Evolutionary conservation across 208 protist species (phyloP).

Genomic region (Leishmania guyanensis): DNA sequence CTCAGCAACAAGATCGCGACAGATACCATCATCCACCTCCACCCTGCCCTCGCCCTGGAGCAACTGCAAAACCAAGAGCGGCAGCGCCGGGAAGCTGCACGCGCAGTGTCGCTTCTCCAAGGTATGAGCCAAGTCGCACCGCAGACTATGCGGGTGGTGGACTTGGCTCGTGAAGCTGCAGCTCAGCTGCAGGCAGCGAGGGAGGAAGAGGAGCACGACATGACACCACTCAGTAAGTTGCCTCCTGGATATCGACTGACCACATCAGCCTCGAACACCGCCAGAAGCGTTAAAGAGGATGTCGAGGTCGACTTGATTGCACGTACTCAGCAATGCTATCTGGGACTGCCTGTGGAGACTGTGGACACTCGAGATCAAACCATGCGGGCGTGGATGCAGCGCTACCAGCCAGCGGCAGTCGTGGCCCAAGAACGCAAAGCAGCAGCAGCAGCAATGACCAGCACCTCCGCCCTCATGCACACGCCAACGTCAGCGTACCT

Average conservation of each 20-base stretch:
- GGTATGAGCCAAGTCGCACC: conserved; percentile 1
- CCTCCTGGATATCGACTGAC: neutral
- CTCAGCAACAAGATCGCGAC: neutral
- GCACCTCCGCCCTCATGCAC: conserved; percentile 20
- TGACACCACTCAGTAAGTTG: neutral
- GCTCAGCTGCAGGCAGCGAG: conserved; percentile 1
- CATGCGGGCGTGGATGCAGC: conserved; percentile 26
- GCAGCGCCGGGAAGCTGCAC: neutral
- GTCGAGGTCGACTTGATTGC: conserved; percentile 9
- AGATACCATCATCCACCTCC: conserved; percentile 2
- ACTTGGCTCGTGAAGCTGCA: conserved; percentile 23
- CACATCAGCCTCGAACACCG: neutral
- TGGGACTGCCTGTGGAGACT: conserved; percentile 13
- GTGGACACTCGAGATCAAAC: conserved; percentile 24
- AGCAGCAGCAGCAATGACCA: conserved; percentile 1
- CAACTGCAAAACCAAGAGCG: conserved; percentile 23
- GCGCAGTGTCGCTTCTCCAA: neutral
- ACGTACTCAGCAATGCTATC: conserved; percentile 9
- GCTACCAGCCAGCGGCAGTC: conserved; percentile 25
- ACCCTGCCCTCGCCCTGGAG: conserved; percentile 42
- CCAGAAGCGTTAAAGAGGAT: neutral
- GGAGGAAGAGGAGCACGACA: neutral
- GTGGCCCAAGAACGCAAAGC: conserved; percentile 4
- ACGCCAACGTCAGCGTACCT: conserved; percentile 28
- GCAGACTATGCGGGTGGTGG: conserved; percentile 5